Percentiles rank a stretch among this genome's conserved stretches.
Evolutionary conservation across 1,284 basidiomycete genomes (phyloP).

Genomic region (Ustilago lituana): DNA sequence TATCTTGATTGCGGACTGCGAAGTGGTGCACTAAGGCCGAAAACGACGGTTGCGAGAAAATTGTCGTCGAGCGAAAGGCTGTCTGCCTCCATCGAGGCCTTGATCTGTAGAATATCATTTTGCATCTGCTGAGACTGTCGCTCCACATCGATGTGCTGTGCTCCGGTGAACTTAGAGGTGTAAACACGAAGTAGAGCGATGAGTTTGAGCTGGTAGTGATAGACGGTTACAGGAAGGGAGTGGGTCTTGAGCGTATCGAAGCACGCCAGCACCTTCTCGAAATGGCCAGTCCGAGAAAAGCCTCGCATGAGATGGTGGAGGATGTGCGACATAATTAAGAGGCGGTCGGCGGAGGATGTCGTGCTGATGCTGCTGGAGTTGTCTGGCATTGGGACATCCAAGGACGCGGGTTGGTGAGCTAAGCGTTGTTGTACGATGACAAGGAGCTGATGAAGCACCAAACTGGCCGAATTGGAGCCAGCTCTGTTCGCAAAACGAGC

Average conservation of each 20-base stretch:
- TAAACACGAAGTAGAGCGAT: slow-evolving; percentile 20
- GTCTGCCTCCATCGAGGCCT: slow-evolving; percentile 20
- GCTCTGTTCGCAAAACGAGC: neutral
- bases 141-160: neutral
- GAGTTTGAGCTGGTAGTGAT: slow-evolving; percentile 32
- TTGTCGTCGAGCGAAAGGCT: slow-evolving; percentile 22
- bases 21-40: slow-evolving; percentile 26
- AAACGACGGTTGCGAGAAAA: slow-evolving; percentile 29
- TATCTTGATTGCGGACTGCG: slow-evolving; percentile 7
- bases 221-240: slow-evolving; percentile 1
- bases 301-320: slow-evolving; percentile 19
- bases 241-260: slow-evolving; percentile 11
- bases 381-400: neutral
- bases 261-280: slow-evolving; percentile 11
- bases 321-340: neutral
- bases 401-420: neutral
- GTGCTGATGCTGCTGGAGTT: neutral
- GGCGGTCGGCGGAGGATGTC: neutral
- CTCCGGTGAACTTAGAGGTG: neutral
- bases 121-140: slow-evolving; percentile 7
- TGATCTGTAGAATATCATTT: slow-evolving; percentile 11
- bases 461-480: neutral
- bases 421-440: neutral
- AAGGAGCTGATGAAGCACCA: neutral
- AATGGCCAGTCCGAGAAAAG: slow-evolving; percentile 2